A percentile compares a stretch with the other conserved stretches of the same genome.
Conservation (phyloP, 2,329 filamentous ascomycete species). For the Colletotrichum spinosum region DNA sequence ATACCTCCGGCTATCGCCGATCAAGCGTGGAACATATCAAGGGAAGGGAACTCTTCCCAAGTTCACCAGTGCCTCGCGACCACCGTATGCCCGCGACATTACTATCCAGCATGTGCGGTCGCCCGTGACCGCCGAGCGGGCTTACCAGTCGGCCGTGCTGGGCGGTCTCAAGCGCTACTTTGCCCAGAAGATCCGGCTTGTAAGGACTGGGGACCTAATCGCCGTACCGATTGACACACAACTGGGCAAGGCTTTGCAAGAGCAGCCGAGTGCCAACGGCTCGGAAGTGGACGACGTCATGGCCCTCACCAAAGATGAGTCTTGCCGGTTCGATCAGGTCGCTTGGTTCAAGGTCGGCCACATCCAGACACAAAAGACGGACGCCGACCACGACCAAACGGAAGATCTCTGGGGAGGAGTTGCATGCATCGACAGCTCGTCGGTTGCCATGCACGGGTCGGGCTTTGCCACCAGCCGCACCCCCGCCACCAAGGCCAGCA, state of each 20-base stretch:
- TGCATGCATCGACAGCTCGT: conserved; percentile 85
- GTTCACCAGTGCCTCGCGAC: conserved; percentile 65
- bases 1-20: conserved; percentile 81
- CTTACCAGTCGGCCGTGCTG: conserved; percentile 87
- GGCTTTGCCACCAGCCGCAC: conserved; percentile 87
- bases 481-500: conserved; percentile 79
- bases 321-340: conserved; percentile 66
- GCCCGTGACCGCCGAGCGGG: conserved; percentile 86
- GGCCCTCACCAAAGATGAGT: conserved; percentile 55
- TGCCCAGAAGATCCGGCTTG: conserved; percentile 81
- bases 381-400: conserved; percentile 63
- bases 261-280: conserved; percentile 68
- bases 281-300: conserved; percentile 79
- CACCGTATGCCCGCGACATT: conserved; percentile 77
- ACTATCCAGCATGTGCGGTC: conserved; percentile 90
- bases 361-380: conserved; percentile 68
- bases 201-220: conserved; percentile 89
- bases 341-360: conserved; percentile 95
- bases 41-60: conserved; percentile 66
- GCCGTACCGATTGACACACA: conserved; percentile 90
- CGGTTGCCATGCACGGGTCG: conserved; percentile 90
- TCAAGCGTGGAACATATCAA: conserved; percentile 65
- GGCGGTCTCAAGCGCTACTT: conserved; percentile 91
- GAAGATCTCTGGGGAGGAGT: conserved; percentile 87
- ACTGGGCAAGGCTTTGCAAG: conserved; percentile 84